Conservation (phyloP, 2,329 filamentous ascomycete species). For the Scytalidium sp. region DNA sequence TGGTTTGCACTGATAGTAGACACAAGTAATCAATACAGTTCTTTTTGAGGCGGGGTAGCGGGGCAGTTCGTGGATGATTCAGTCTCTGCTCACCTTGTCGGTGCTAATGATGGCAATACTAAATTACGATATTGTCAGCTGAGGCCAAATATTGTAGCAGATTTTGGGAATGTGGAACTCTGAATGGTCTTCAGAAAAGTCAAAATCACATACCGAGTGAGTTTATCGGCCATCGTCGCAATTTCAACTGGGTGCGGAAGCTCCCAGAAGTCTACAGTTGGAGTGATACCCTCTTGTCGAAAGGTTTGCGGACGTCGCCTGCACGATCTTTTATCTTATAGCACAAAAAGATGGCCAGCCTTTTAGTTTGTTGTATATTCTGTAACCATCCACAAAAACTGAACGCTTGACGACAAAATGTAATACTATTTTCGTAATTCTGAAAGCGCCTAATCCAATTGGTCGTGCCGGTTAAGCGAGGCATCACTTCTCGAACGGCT, state of each 20-base stretch:
- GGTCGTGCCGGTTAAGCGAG: neutral
- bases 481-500: neutral
- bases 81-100: conserved; percentile 74
- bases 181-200: neutral
- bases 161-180: neutral
- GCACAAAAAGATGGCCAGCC: neutral
- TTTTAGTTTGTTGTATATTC: neutral
- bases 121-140: conserved; percentile 9
- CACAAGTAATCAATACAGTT: conserved; percentile 35
- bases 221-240: conserved; percentile 77
- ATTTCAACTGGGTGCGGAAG: neutral
- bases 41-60: conserved; percentile 28
- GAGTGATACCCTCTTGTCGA: neutral
- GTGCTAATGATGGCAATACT: conserved; percentile 99
- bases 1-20: conserved; percentile 69
- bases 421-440: neutral
- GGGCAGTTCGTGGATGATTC: conserved; percentile 32
- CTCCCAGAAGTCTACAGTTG: neutral
- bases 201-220: conserved; percentile 72
- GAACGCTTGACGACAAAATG: neutral
- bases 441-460: neutral
- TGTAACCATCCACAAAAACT: neutral
- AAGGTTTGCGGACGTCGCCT: neutral
- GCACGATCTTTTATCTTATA: neutral
- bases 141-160: neutral